Conservation (phyloP, 2,329 filamentous ascomycete genomes). For the Aspergillus floridensis region DNA sequence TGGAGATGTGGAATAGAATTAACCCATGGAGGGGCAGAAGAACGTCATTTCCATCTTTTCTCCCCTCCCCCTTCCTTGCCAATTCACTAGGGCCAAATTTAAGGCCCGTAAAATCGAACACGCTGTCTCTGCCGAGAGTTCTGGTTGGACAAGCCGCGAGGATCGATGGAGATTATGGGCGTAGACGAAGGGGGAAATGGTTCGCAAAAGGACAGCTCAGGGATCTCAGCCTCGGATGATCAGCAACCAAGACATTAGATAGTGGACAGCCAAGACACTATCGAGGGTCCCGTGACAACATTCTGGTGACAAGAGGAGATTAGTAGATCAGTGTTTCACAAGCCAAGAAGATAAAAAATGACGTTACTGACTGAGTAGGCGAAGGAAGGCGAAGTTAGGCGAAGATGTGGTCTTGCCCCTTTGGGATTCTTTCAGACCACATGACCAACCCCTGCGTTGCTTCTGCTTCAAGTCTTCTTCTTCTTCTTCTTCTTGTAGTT, state of each 20-base stretch:
- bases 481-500: background rate
- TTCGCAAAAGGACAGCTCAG: slow-evolving; percentile 24
- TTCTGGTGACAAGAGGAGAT: background rate
- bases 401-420: background rate
- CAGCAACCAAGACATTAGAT: slow-evolving; percentile 24
- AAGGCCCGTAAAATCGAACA: slow-evolving; percentile 1
- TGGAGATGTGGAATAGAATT: background rate
- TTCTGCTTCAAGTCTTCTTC: no score
- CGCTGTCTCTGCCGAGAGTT: background rate
- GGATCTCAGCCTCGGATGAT: slow-evolving; percentile 32
- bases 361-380: background rate
- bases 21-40: slow-evolving; percentile 25
- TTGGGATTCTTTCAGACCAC: background rate
- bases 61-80: slow-evolving; percentile 20
- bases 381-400: background rate
- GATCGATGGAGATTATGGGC: slow-evolving; percentile 4
- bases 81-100: slow-evolving; percentile 24
- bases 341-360: background rate
- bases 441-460: background rate
- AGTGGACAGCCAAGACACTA: slow-evolving; percentile 13
- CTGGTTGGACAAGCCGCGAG: slow-evolving; percentile 8
- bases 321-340: background rate
- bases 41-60: slow-evolving; percentile 24
- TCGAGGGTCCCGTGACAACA: slow-evolving; percentile 13
- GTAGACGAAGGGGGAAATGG: no score